Percentiles rank a stretch among this genome's conserved stretches.
Conservation (phyloP, 192 early-diverging fungal species). For the Linnemannia schmuckeri region DNA sequence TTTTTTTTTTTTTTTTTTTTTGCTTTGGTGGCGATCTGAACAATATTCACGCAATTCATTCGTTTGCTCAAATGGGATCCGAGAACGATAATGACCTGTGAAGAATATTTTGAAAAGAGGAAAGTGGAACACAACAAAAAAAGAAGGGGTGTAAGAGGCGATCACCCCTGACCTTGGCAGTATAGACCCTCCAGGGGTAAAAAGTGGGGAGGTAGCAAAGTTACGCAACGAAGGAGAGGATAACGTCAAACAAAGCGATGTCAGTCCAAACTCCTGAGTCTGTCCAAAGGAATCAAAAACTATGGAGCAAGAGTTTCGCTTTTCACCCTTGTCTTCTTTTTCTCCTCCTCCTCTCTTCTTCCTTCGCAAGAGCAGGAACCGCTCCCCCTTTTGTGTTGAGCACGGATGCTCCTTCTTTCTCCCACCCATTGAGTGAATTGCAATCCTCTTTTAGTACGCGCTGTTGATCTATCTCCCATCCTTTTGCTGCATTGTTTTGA, state of each 20-base stretch:
- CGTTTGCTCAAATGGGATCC: background rate
- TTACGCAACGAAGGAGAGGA: background rate
- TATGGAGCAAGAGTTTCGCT: background rate
- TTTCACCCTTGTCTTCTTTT: background rate
- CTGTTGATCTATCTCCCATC: background rate
- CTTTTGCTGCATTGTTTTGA: background rate
- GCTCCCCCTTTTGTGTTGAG: background rate
- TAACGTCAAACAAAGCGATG: background rate
- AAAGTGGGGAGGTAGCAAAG: background rate
- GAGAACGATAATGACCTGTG: background rate
- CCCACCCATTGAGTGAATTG: background rate
- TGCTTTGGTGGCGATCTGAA: background rate
- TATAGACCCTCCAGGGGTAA: background rate
- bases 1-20: background rate
- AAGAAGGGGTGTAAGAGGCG: background rate
- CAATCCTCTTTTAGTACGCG: background rate
- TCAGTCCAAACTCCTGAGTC: slow-evolving; percentile 1
- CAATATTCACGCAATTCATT: background rate
- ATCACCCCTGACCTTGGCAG: background rate
- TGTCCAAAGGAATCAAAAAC: background rate
- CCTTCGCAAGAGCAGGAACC: background rate
- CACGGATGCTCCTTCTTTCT: background rate
- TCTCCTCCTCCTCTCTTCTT: background rate
- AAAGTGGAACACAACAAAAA: background rate
- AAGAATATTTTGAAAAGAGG: background rate